Conservation (phyloP, 2,329 filamentous ascomycete species). For the Lecanicillium sp. region DNA sequence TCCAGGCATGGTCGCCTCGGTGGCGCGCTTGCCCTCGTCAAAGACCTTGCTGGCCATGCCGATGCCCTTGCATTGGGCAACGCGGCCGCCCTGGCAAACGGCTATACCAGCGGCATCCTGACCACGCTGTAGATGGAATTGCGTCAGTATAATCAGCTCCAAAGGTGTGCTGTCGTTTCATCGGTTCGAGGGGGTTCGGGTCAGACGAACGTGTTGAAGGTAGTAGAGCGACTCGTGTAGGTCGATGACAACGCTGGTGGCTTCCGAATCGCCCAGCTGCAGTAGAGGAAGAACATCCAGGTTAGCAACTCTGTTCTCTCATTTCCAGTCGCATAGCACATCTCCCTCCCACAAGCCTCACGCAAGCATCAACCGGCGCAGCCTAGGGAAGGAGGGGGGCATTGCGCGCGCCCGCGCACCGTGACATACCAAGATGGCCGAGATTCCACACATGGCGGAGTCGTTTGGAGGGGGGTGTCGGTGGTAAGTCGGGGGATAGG, state of each 20-base stretch:
- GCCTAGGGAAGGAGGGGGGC: neutral
- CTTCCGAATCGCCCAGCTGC: slow-evolving; percentile 25
- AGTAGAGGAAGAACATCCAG: neutral
- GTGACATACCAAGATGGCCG: slow-evolving; percentile 6
- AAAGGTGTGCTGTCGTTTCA: no score
- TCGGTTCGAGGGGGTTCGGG: slow-evolving; percentile 8
- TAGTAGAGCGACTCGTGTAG: slow-evolving; percentile 66
- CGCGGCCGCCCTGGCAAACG: slow-evolving; percentile 67
- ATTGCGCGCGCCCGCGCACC: slow-evolving; percentile 1
- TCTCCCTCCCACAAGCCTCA: no score
- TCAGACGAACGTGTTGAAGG: slow-evolving; percentile 43
- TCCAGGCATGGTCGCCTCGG: no score
- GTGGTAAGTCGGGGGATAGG: no score
- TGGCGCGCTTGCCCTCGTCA: no score
- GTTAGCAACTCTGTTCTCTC: no score
- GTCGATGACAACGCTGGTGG: slow-evolving; percentile 48
- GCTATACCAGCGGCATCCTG: slow-evolving; percentile 88
- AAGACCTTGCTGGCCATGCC: slow-evolving; percentile 71
- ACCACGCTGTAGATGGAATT: slow-evolving; percentile 48
- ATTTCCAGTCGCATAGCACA: neutral
- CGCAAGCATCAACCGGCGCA: slow-evolving; percentile 5
- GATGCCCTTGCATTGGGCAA: slow-evolving; percentile 86
- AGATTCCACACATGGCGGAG: slow-evolving; percentile 8
- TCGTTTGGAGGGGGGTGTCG: no score
- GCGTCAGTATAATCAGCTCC: no score